These are phyloP conservation scores for Penicillium griseofulvum DNA, from an alignment of 2,329 filamentous ascomycete genomes.

Conservation along the genomic window DNA sequence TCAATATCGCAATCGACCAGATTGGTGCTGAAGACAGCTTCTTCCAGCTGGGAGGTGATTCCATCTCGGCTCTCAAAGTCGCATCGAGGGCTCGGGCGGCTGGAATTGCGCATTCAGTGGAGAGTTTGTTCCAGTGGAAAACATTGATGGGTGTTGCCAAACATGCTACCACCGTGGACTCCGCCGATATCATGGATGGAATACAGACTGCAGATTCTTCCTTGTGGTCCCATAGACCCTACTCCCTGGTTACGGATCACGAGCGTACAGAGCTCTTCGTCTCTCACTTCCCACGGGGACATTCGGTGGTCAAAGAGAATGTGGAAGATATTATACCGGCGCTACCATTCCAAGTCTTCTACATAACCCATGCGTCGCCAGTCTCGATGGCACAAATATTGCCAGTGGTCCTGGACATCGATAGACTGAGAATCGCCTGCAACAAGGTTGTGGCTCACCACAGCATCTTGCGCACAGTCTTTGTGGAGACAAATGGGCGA, in stretches of 20 bases:
- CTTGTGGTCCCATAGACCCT: not conserved
- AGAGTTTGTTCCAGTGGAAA: slow-evolving; percentile 6
- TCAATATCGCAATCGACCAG: not conserved
- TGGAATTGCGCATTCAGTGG: slow-evolving; percentile 1
- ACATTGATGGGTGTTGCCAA: slow-evolving; percentile 1
- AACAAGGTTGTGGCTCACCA: not conserved
- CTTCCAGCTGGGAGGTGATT: slow-evolving; percentile 13
- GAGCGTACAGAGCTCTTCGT: not conserved
- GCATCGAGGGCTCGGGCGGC: slow-evolving; percentile 2
- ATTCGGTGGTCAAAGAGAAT: not conserved
- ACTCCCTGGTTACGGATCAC: not conserved
- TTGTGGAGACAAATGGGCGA: not conserved
- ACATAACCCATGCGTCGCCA: not conserved
- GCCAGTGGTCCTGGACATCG: not conserved
- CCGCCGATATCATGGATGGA: not conserved
- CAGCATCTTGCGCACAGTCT: slow-evolving; percentile 13
- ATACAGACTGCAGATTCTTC: not conserved
- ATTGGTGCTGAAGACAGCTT: slow-evolving; percentile 11
- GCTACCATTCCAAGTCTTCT: not conserved
- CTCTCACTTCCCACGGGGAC: not conserved
- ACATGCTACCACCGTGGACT: not conserved
- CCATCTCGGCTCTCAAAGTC: slow-evolving; percentile 7
- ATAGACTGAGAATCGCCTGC: not conserved
- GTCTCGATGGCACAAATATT: not conserved
- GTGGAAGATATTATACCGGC: not conserved